A percentile compares a stretch with the other conserved stretches of the same genome.
phyloP scores from a whole-genome alignment of 108 stramenopile species.

The Cylindrotheca closterium region DNA sequence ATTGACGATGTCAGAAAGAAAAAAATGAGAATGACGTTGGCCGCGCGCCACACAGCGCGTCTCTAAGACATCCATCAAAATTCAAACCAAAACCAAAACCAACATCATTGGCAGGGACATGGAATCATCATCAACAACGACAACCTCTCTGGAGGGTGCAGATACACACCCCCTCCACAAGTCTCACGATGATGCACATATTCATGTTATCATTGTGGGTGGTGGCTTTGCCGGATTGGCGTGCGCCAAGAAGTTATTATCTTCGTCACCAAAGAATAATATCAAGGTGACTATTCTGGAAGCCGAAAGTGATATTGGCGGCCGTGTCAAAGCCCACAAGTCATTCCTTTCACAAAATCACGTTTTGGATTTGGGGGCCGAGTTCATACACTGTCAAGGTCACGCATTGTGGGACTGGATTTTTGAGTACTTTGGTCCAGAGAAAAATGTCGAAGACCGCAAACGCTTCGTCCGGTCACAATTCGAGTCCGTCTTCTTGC shows the following conservation, averaged over 20 bases:
- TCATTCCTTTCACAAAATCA: slow-evolving; percentile 20
- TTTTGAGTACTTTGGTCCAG: not conserved
- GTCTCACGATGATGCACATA: no score
- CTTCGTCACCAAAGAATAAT: not conserved
- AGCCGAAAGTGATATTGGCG: slow-evolving; percentile 26
- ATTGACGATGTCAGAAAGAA: no score
- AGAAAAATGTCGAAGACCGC: not conserved
- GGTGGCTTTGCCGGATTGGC: slow-evolving; percentile 37
- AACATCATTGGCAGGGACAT: no score
- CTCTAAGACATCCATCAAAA: no score
- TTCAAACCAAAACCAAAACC: no score
- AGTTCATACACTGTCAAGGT: slow-evolving; percentile 38
- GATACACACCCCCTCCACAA: no score
- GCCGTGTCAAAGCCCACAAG: slow-evolving; percentile 11
- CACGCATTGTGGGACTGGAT: slow-evolving; percentile 33
- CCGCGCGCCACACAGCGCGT: no score
- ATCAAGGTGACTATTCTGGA: slow-evolving; percentile 27
- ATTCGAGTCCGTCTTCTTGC: slow-evolving; percentile 30
- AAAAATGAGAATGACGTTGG: no score
- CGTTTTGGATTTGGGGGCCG: slow-evolving; percentile 41
- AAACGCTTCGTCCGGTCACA: not conserved
- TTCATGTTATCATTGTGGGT: slow-evolving; percentile 41
- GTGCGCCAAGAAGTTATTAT: slow-evolving; percentile 31
- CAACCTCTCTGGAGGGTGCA: no score
- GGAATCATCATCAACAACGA: no score